Conservation (phyloP, 257 asterid genomes). For the Solanum acaule region DNA sequence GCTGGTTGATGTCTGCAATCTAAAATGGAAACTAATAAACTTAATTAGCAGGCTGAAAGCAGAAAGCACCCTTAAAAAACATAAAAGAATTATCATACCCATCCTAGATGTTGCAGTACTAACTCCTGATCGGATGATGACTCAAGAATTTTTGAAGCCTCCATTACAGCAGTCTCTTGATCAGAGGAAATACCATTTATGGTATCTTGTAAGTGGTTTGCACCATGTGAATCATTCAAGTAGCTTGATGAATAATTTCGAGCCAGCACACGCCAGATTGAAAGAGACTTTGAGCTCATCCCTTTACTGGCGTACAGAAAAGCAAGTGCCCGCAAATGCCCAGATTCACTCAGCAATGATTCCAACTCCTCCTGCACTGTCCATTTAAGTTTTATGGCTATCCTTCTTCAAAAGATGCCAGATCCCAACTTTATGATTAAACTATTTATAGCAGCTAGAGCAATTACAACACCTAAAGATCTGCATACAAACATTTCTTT, state of each 20-base stretch:
- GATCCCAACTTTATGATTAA: background rate
- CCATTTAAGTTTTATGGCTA: conserved; percentile 38
- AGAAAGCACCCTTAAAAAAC: background rate
- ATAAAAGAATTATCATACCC: conserved; percentile 46
- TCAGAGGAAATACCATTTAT: conserved; percentile 22
- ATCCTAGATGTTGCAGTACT: conserved; percentile 89
- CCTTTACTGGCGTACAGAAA: conserved; percentile 90
- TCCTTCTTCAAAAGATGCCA: background rate
- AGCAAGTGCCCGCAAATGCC: conserved; percentile 92
- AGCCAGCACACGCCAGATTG: conserved; percentile 83
- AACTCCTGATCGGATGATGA: conserved; percentile 82
- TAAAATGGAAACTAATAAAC: conserved; percentile 16
- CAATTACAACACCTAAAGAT: background rate
- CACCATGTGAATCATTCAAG: conserved; percentile 27
- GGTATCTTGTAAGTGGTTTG: conserved; percentile 33
- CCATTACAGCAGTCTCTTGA: conserved; percentile 58
- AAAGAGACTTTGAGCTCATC: conserved; percentile 76
- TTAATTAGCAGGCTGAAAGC: background rate
- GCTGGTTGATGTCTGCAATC: conserved; percentile 85
- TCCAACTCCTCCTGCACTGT: conserved; percentile 99
- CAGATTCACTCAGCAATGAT: conserved; percentile 72
- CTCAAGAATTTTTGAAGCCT: conserved; percentile 82
- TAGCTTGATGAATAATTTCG: conserved; percentile 50
- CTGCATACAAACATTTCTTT: background rate
- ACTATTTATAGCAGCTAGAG: background rate